Evolutionary conservation across 768 basidiomycete genomes (phyloP), one percentile per base, ranked within the genome.

Genomic region (Russula griseocarnosa): DNA sequence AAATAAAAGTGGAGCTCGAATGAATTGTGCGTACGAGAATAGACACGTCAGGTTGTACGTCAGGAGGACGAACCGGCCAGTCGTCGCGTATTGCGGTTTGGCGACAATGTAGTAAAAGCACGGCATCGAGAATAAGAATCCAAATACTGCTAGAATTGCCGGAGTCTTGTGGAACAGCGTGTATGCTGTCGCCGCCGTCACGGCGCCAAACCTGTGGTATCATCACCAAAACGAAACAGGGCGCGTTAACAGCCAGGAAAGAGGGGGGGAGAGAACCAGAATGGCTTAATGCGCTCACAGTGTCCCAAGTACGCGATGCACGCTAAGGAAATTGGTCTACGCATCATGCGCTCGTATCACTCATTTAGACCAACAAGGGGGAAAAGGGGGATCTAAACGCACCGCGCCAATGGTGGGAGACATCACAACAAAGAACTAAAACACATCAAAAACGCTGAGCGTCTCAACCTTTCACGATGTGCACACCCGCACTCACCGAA

Each of bases 71-170:
- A 94, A 93, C 40, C 92, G 82, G 8, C 86, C 86, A 0, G 87
- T 83, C 38, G 87, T 83, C 7, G 87, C 83, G 69, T 89, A 89
- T 68, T 85, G 78, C 0, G 94, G 93, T 63, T 84, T 85, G 0
- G 85, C 82, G 40, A 97, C 83, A 66, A 94, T 89, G 71, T 86
- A 87, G 75, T 91, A 94, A 76, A 96, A 98, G 73, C 96, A 98
- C 20, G 96, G 97, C 9, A 97, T 78, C 0, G 94, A 94, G 71
- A 90, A 93, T 67, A 94, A 77, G 73, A 94, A 91, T 0, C 97
- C 96, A 66, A 94, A 88, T 38, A 90, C 74, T 0, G 94, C 84
- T 8, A 99, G 81, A 3, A 87, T 76, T 36, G 86, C 72, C 0
- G 91, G 81, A 55, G 93, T 82, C 42, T 92, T 86, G 0, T 90